Conservation (phyloP, 768 basidiomycete species). For the Lactarius evosmus region DNA sequence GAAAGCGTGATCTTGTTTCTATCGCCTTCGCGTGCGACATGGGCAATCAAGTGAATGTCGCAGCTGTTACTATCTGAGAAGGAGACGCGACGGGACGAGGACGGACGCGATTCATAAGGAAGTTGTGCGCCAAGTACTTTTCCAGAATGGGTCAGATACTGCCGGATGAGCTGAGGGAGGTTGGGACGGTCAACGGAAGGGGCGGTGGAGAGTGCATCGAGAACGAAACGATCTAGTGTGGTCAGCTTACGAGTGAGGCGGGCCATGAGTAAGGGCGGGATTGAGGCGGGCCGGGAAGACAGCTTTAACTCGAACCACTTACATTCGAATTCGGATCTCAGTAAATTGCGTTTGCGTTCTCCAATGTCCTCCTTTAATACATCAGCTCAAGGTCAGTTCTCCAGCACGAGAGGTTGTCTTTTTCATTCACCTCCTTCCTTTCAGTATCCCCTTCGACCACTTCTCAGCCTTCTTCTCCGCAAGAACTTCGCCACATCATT, state of each 20-base stretch:
- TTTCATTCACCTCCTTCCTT: constrained; percentile 2
- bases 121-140: constrained; percentile 43
- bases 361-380: constrained; percentile 22
- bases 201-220: constrained; percentile 13
- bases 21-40: constrained; percentile 41
- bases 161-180: constrained; percentile 39
- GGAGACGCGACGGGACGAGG: constrained; percentile 33
- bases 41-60: constrained; percentile 50
- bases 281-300: neutral
- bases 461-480: constrained; percentile 29
- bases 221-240: constrained; percentile 17
- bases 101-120: constrained; percentile 51
- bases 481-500: constrained; percentile 56
- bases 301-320: constrained; percentile 3
- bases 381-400: constrained; percentile 8
- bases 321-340: neutral
- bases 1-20: constrained; percentile 49
- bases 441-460: constrained; percentile 22
- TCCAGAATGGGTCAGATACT: constrained; percentile 44
- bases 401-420: too few species aligned
- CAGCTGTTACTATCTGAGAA: constrained; percentile 19
- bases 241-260: neutral
- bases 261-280: neutral
- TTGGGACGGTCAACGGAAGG: constrained; percentile 10
- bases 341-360: neutral